A percentile compares a stretch with the other conserved stretches of the same genome.
phyloP scores from a whole-genome alignment of 345 rosid genomes.

The Schrenkiella parvula region DNA sequence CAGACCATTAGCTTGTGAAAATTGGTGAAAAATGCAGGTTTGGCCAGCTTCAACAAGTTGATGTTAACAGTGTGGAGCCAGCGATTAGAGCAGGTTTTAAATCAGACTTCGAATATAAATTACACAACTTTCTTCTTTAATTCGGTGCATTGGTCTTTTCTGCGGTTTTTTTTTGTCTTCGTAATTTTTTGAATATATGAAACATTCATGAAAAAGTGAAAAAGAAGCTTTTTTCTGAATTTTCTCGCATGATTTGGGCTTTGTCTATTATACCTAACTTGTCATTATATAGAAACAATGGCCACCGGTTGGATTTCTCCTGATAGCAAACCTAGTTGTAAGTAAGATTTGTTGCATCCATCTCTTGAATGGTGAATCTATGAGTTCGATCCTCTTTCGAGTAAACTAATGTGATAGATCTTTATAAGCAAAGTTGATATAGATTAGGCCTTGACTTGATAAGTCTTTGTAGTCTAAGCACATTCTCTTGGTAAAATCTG shows the following conservation, averaged over 20 bases:
- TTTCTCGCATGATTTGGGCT: background rate
- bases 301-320: background rate
- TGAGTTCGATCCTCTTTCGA: background rate
- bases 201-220: background rate
- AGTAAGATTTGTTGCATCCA: background rate
- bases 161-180: background rate
- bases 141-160: background rate
- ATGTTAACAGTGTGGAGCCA: constrained; percentile 68
- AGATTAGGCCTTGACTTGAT: background rate
- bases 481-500: background rate
- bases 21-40: constrained; percentile 49
- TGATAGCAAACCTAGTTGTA: background rate
- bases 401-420: background rate
- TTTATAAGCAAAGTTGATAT: background rate
- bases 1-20: background rate
- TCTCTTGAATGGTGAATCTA: background rate
- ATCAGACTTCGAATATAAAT: background rate
- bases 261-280: background rate
- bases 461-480: background rate
- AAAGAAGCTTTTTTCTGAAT: background rate
- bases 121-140: background rate
- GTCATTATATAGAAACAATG: background rate
- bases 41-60: constrained; percentile 88
- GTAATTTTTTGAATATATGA: background rate
- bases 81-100: constrained; percentile 73